Evolutionary conservation across 441 rosid species (phyloP), one percentile per base, ranked within the genome.

Genomic region (Hura crepitans): DNA sequence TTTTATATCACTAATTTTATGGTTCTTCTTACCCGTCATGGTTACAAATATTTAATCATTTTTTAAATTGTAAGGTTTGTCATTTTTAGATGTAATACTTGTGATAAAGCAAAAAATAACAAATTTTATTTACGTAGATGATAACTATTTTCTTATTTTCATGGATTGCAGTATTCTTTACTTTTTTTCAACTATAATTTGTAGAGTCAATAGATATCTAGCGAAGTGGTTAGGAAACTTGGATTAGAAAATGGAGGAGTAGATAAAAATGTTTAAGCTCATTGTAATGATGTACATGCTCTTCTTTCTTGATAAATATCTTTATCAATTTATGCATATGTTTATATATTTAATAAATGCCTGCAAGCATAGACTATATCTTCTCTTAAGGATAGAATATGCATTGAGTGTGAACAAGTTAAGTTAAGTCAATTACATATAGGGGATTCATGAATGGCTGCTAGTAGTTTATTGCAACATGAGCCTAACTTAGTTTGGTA

Each of bases 161-260:
- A 37, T 27, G 17, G 20, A 65, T 63, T 71, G 63, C 23, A 17
- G 37, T 25, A 22, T 59, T 68, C 66, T 69, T 62, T 64, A 37
- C 78, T 39, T 22, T 60, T 46, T 57, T 66, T 60, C 18, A 7
- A 37, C 45, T 33, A 66, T 73, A 72, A 70, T 53, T 77, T 74
- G 68, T 72, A 82, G 88, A 91, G 97, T 78, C 90, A 71, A 93
- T 85, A 83, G 83, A 75, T 93, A 93, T 82, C 88, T 93, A 69
- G 23, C 93, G 20, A 86, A 81, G 74, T 84, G 85, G 79, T 74
- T 93, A 68, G 87, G 86, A 31, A 85, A 58, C 74, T 81, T 91
- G 88, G 97, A 91, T 75, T 89, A 92, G 93, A 91, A 93, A 79
- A 64, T 91, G 73, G 92, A 86, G 72, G 95, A 93, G 82, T 96